Evolutionary conservation across 73 alveolate genomes (phyloP).

Genomic region (Breviolum minutum): DNA sequence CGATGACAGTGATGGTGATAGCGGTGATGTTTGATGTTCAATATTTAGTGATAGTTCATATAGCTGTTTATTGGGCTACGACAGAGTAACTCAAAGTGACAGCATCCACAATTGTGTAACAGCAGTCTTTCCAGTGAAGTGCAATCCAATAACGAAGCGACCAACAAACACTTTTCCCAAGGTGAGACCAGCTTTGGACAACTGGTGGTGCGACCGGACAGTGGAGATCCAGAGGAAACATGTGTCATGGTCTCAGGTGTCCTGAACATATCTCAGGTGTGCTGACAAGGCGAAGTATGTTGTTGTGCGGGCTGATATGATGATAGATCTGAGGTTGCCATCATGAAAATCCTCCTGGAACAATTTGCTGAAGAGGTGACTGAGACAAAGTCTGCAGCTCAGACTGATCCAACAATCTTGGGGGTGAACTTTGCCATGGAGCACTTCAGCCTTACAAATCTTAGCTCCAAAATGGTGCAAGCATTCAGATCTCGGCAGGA

Average conservation of each 20-base stretch:
- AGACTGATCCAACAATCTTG: background rate
- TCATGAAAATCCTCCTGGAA: slow-evolving; percentile 85
- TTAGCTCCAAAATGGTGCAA: background rate
- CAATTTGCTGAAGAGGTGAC: slow-evolving; percentile 66
- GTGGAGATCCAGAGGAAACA: slow-evolving; percentile 91
- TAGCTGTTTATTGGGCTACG: too few species aligned
- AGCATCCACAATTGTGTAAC: too few species aligned
- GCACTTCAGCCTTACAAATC: background rate
- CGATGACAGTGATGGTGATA: too few species aligned
- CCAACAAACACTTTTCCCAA: background rate
- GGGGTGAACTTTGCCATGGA: background rate
- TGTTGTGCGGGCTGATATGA: background rate
- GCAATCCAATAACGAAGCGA: too few species aligned
- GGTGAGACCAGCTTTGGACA: slow-evolving; percentile 78
- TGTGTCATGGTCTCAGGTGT: slow-evolving; percentile 34
- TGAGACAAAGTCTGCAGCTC: slow-evolving; percentile 21
- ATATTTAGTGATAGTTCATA: too few species aligned
- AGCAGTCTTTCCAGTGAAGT: too few species aligned
- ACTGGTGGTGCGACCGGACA: slow-evolving; percentile 93
- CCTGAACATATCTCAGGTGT: too few species aligned
- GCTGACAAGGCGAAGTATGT: too few species aligned
- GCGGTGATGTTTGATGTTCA: too few species aligned
- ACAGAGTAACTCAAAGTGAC: too few species aligned
- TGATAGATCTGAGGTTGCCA: slow-evolving; percentile 28
- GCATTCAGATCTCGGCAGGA: background rate